Percentiles rank a stretch among this genome's conserved stretches.
Conservation (phyloP, 2,329 filamentous ascomycete species). For the Cryphonectria carpinicola region DNA sequence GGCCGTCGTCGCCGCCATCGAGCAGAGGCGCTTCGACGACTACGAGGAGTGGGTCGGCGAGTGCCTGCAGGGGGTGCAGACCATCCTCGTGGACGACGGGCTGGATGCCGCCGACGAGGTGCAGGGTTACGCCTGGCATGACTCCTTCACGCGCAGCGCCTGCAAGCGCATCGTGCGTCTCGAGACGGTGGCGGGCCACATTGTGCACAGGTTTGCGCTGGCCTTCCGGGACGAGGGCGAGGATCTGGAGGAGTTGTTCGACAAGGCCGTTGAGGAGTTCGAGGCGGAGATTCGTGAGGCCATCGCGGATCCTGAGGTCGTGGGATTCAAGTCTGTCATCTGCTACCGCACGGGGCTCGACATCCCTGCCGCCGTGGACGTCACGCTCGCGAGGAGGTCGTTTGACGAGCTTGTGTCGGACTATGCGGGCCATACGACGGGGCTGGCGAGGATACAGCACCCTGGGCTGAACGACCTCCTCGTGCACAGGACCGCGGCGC, state of each 20-base stretch:
- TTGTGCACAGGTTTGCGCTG: conserved; percentile 53
- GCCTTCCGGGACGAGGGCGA: conserved; percentile 41
- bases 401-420: conserved; percentile 43
- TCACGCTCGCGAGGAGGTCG: conserved; percentile 45
- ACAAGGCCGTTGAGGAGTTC: conserved; percentile 55
- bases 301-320: conserved; percentile 69
- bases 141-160: conserved; percentile 63
- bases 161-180: conserved; percentile 79
- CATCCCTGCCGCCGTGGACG: conserved; percentile 51
- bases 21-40: conserved; percentile 46
- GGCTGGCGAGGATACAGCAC: conserved; percentile 61
- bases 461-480: conserved; percentile 71
- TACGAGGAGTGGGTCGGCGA: conserved; percentile 60
- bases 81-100: conserved; percentile 79
- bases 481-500: conserved; percentile 64
- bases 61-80: conserved; percentile 74
- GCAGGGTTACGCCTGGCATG: conserved; percentile 66
- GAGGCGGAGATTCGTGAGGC: conserved; percentile 56
- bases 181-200: conserved; percentile 69
- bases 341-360: conserved; percentile 79
- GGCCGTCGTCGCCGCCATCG: conserved; percentile 49
- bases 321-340: conserved; percentile 81
- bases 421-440: conserved; percentile 34
- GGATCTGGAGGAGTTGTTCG: conserved; percentile 45
- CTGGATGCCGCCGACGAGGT: conserved; percentile 59